Conservation (phyloP, 805 yeast species). For the Sugiyamaella floridensis region DNA sequence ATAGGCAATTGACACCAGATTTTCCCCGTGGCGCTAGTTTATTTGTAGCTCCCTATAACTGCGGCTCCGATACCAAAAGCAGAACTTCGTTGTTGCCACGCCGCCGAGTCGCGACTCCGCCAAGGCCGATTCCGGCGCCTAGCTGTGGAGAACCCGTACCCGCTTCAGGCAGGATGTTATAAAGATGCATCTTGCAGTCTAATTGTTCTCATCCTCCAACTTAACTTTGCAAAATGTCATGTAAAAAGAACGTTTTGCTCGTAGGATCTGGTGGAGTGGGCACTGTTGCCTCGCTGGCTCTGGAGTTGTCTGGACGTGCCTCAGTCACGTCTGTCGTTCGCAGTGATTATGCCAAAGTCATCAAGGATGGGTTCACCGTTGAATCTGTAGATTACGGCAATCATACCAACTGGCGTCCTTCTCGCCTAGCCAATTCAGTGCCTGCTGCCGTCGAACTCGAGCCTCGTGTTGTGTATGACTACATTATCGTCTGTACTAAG, state of each 20-base stretch:
- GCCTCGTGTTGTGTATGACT: conserved; percentile 43
- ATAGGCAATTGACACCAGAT: too few relatives aligned
- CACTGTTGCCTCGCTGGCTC: conserved; percentile 60
- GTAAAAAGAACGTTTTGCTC: conserved; percentile 33
- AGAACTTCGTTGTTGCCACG: too few relatives aligned
- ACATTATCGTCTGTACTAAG: conserved; percentile 53
- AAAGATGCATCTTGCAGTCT: too few relatives aligned
- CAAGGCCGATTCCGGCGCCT: too few relatives aligned
- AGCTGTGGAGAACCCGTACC: too few relatives aligned
- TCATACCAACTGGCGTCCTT: conserved; percentile 49
- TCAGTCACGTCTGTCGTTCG: conserved; percentile 58
- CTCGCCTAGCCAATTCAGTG: conserved; percentile 29
- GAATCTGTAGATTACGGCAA: conserved; percentile 59
- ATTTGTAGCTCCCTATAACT: too few relatives aligned
- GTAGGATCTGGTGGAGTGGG: conserved; percentile 90
- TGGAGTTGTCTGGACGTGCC: conserved; percentile 42
- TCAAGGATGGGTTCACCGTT: conserved; percentile 48
- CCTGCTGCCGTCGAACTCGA: conserved; percentile 45
- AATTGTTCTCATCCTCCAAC: too few relatives aligned
- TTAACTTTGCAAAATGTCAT: not conserved
- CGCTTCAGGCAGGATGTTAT: too few relatives aligned
- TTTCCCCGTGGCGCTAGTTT: too few relatives aligned
- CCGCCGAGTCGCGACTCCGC: too few relatives aligned
- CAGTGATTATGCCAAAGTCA: conserved; percentile 52
- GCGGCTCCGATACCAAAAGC: too few relatives aligned